A percentile compares a stretch with the other conserved stretches of the same genome.
Conservation (phyloP, 2,329 filamentous ascomycete species). For the Colletotrichum sp. region DNA sequence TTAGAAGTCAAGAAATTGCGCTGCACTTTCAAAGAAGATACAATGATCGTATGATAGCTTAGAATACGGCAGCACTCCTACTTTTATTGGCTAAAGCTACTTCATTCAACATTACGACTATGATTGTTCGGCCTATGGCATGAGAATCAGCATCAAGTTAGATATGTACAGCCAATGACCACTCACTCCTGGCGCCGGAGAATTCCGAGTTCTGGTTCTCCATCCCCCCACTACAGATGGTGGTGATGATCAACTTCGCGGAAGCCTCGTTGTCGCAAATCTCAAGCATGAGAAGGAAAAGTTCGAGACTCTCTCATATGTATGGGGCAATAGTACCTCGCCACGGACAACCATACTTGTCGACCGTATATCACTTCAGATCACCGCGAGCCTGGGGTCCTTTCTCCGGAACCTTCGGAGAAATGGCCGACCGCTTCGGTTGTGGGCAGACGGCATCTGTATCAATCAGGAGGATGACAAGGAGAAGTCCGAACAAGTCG, state of each 20-base stretch:
- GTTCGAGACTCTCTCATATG: background rate
- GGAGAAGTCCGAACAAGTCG: background rate
- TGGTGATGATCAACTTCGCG: background rate
- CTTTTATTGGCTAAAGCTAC: no score
- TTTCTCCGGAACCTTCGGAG: background rate
- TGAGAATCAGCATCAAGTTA: no score
- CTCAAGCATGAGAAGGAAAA: background rate
- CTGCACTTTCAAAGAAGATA: accelerated
- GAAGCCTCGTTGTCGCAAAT: background rate
- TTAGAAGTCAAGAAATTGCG: no score
- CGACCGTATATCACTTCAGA: background rate
- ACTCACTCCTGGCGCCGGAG: background rate
- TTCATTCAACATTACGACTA: accelerated
- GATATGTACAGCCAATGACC: background rate
- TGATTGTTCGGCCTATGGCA: no score
- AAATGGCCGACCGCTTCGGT: background rate
- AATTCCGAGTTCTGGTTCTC: background rate
- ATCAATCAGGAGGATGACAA: background rate
- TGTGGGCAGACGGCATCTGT: background rate
- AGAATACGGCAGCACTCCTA: no score
- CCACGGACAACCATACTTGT: background rate
- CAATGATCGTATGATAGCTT: no score
- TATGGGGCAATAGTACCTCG: background rate
- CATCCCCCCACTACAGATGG: background rate
- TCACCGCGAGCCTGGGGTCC: background rate